These are phyloP conservation scores for Colletotrichum coccodes DNA, from an alignment of 2,329 filamentous ascomycete genomes.

Conservation along the genomic window DNA sequence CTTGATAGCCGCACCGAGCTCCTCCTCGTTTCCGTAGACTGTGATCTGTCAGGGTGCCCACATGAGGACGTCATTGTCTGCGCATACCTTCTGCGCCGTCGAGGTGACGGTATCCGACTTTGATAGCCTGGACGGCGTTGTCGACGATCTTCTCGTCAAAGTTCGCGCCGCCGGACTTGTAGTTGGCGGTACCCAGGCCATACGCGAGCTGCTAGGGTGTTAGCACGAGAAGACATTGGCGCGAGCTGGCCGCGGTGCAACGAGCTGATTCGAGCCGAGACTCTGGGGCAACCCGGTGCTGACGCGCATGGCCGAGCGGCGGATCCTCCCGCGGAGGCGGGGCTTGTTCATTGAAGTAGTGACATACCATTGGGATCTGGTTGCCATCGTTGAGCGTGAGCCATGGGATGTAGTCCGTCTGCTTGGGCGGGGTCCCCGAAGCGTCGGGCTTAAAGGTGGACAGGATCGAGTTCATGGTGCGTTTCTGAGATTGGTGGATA, in stretches of 20 bases:
- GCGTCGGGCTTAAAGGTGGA: constrained; percentile 51
- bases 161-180: constrained; percentile 62
- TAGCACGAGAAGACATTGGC: neutral
- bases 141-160: constrained; percentile 65
- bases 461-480: constrained; percentile 55
- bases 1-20: constrained; percentile 78
- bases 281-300: neutral
- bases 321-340: neutral
- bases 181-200: constrained; percentile 76
- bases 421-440: constrained; percentile 52
- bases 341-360: neutral
- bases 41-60: constrained; percentile 16
- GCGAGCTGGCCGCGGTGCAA: neutral
- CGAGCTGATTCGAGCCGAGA: neutral
- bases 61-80: neutral
- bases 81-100: constrained; percentile 76
- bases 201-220: constrained; percentile 68
- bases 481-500: neutral
- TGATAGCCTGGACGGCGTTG: constrained; percentile 69
- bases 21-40: constrained; percentile 74
- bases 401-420: constrained; percentile 57
- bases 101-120: constrained; percentile 76
- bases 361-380: constrained; percentile 73
- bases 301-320: neutral
- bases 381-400: constrained; percentile 80